phyloP scores from a whole-genome alignment of 2,329 filamentous ascomycete species.

The Aspergillus calidoustus region DNA sequence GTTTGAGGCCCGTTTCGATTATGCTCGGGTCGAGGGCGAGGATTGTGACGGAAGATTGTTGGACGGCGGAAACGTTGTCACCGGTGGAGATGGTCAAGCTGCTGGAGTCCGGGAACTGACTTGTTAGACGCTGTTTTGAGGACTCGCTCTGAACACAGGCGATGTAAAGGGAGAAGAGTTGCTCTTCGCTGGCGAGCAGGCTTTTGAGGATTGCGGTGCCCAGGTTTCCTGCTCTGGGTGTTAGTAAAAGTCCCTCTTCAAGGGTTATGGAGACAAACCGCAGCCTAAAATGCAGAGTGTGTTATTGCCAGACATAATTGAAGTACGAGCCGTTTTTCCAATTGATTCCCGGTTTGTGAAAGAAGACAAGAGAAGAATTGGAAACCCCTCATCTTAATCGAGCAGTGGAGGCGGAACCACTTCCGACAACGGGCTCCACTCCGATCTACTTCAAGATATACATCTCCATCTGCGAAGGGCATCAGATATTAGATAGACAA shows the following conservation, averaged over 20 bases:
- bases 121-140: slow-evolving; percentile 41
- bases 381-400: not conserved
- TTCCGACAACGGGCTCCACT: not conserved
- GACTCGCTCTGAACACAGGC: slow-evolving; percentile 49
- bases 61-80: slow-evolving; percentile 38
- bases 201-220: slow-evolving; percentile 45
- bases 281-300: slow-evolving; percentile 28
- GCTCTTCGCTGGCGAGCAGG: slow-evolving; percentile 29
- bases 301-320: not conserved
- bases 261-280: slow-evolving; percentile 13
- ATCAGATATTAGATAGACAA: not conserved
- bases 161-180: slow-evolving; percentile 40
- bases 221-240: slow-evolving; percentile 40
- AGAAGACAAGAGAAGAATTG: not conserved
- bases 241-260: not conserved
- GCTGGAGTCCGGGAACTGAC: slow-evolving; percentile 37
- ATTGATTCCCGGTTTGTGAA: not conserved
- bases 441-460: not conserved
- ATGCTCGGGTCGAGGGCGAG: slow-evolving; percentile 55
- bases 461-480: not conserved
- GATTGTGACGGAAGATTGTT: slow-evolving; percentile 48
- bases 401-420: not conserved
- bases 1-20: slow-evolving; percentile 43
- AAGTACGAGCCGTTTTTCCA: not conserved
- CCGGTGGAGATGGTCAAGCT: slow-evolving; percentile 41